phyloP scores from a whole-genome alignment of 2,329 filamentous ascomycete species.

The Hypoxylon sp. region DNA sequence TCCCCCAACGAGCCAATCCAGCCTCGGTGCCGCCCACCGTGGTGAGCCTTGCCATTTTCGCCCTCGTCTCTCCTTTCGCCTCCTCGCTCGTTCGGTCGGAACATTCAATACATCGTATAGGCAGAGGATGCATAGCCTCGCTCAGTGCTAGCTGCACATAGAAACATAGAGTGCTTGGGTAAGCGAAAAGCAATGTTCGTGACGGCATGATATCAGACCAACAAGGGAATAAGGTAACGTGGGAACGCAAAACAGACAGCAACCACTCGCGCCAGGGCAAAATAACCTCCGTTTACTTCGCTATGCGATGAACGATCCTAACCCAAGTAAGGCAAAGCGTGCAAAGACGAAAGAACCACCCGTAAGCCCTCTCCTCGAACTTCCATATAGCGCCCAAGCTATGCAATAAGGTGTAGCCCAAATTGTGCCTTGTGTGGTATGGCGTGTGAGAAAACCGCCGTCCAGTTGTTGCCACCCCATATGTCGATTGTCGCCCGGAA shows the following conservation, averaged over 20 bases:
- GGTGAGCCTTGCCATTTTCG: conserved; percentile 8
- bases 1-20: conserved; percentile 23
- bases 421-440: conserved; percentile 22
- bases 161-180: conserved; percentile 11
- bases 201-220: conserved; percentile 26
- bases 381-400: conserved; percentile 24
- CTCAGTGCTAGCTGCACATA: conserved; percentile 14
- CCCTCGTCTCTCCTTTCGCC: background rate
- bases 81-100: conserved; percentile 10
- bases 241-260: conserved; percentile 19
- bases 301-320: conserved; percentile 27
- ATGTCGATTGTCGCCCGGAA: conserved; percentile 13
- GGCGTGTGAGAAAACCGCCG: conserved; percentile 26
- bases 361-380: conserved; percentile 9
- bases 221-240: conserved; percentile 14
- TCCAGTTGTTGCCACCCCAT: background rate
- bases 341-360: conserved; percentile 28
- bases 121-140: conserved; percentile 13
- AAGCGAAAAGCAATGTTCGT: conserved; percentile 33
- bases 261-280: conserved; percentile 16
- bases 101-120: conserved; percentile 9
- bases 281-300: conserved; percentile 24
- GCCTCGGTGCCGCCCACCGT: conserved; percentile 17
- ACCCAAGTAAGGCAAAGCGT: conserved; percentile 13
- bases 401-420: conserved; percentile 27